Evolutionary conservation across 306 rosid genomes (phyloP).

Genomic region (Medicago arabica): DNA sequence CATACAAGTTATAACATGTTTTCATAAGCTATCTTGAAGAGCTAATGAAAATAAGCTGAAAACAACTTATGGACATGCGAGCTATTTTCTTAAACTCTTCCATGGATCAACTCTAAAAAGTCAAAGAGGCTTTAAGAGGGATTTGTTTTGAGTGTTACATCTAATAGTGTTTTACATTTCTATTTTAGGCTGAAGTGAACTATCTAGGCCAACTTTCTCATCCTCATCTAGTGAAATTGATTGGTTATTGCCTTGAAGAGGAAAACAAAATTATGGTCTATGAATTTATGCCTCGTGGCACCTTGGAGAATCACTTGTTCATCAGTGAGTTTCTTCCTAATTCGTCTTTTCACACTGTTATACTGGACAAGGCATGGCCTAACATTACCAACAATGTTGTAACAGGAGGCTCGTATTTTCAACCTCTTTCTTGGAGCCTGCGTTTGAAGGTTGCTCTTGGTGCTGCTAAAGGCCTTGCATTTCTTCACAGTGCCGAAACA

Average conservation of each 20-base stretch:
- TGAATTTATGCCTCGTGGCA: slow-evolving; percentile 76
- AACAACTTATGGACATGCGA: too few relatives aligned
- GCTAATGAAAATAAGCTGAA: too few relatives aligned
- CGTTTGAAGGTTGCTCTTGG: slow-evolving; percentile 76
- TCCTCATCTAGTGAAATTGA: slow-evolving; percentile 69
- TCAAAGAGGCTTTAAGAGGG: too few relatives aligned
- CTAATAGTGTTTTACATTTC: neutral
- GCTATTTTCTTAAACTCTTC: too few relatives aligned
- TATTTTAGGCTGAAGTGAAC: slow-evolving; percentile 59
- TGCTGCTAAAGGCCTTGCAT: slow-evolving; percentile 79
- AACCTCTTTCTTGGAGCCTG: slow-evolving; percentile 73
- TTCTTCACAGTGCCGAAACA: slow-evolving; percentile 60
- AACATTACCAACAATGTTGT: slow-evolving; percentile 29
- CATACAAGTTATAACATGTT: too few relatives aligned
- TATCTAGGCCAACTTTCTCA: slow-evolving; percentile 66
- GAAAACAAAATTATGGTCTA: slow-evolving; percentile 63
- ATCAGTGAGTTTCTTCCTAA: slow-evolving; percentile 55
- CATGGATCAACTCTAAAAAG: too few relatives aligned
- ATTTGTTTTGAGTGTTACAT: neutral
- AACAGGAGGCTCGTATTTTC: slow-evolving; percentile 74
- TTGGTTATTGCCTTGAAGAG: slow-evolving; percentile 70
- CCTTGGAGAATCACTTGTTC: slow-evolving; percentile 81
- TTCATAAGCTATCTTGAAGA: too few relatives aligned
- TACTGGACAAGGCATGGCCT: slow-evolving; percentile 35
- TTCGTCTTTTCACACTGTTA: slow-evolving; percentile 7